These are phyloP conservation scores for Earliella scabrosa DNA, from an alignment of 1,284 basidiomycete genomes.

Conservation along the genomic window DNA sequence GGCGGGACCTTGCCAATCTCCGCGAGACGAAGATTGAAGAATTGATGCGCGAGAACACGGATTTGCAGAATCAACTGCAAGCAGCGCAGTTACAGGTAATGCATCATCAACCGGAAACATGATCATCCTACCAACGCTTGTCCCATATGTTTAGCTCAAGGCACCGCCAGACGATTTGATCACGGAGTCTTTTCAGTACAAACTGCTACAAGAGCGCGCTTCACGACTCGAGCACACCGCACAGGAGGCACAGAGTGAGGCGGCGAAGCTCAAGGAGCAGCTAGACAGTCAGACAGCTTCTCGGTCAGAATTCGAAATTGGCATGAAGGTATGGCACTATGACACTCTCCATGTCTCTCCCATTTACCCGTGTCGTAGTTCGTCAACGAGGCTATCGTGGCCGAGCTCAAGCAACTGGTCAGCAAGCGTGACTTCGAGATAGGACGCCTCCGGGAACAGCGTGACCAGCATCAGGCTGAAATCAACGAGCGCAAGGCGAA, in stretches of 20 bases:
- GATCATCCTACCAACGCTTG: too few species aligned
- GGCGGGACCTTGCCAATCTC: conserved; percentile 41
- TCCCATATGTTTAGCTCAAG: conserved; percentile 47
- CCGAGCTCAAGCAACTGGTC: conserved; percentile 61
- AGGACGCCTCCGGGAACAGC: conserved; percentile 76
- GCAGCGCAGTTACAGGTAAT: conserved; percentile 53
- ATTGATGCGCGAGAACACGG: conserved; percentile 48
- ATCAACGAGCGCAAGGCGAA: conserved; percentile 73
- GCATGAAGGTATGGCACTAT: conserved; percentile 42
- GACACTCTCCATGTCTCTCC: background rate
- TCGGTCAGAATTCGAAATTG: conserved; percentile 53
- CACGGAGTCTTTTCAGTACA: conserved; percentile 52
- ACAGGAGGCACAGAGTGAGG: conserved; percentile 42
- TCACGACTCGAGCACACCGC: conserved; percentile 44
- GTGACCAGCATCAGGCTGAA: conserved; percentile 80
- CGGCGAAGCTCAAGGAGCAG: conserved; percentile 44
- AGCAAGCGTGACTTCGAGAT: conserved; percentile 77
- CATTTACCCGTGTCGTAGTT: conserved; percentile 41
- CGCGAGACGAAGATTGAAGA: conserved; percentile 49
- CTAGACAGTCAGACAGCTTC: conserved; percentile 41
- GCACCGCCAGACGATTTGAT: conserved; percentile 50
- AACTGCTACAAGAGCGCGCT: conserved; percentile 49
- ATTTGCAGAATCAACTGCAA: conserved; percentile 45
- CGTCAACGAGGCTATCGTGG: conserved; percentile 48
- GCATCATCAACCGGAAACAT: too few species aligned